These are phyloP conservation scores for Alternaria ethzedia DNA, from an alignment of 2,329 filamentous ascomycete genomes.

Conservation along the genomic window DNA sequence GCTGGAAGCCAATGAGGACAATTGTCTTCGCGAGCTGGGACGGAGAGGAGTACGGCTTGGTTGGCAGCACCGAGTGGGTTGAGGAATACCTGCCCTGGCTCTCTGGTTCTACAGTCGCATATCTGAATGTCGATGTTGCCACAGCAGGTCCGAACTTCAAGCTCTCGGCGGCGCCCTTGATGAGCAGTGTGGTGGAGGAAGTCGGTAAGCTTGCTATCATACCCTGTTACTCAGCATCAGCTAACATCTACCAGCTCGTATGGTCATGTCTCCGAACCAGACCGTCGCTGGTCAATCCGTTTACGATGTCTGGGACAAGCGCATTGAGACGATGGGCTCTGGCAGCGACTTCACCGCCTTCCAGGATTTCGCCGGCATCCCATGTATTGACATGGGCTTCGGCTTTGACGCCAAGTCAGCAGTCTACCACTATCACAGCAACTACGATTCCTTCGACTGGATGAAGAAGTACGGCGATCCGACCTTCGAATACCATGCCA, in stretches of 20 bases:
- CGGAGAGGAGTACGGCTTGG: constrained; percentile 78
- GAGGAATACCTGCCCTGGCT: constrained; percentile 89
- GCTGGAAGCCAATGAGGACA: constrained; percentile 86
- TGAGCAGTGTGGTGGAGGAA: constrained; percentile 75
- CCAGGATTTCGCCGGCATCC: constrained; percentile 60
- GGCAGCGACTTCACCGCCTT: constrained; percentile 61
- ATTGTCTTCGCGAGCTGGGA: constrained; percentile 82
- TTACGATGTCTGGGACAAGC: constrained; percentile 64
- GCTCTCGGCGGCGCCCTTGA: constrained; percentile 73
- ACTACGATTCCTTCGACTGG: constrained; percentile 86
- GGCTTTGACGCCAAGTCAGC: constrained; percentile 48
- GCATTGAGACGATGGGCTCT: constrained; percentile 62
- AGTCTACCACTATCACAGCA: constrained; percentile 79
- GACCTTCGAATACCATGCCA: constrained; percentile 63
- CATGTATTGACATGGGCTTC: constrained; percentile 57
- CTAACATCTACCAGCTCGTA: constrained; percentile 32
- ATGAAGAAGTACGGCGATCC: constrained; percentile 79
- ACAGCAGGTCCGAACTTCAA: constrained; percentile 69
- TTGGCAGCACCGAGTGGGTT: constrained; percentile 92
- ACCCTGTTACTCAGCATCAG: neutral
- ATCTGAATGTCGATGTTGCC: constrained; percentile 85
- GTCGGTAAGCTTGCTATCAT: constrained; percentile 52
- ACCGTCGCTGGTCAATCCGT: constrained; percentile 73
- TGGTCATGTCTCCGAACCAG: constrained; percentile 68
- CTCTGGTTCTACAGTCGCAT: constrained; percentile 73